A percentile compares a stretch with the other conserved stretches of the same genome.
phyloP scores from a whole-genome alignment of 257 asterid species.

The Jacaranda copaia region DNA sequence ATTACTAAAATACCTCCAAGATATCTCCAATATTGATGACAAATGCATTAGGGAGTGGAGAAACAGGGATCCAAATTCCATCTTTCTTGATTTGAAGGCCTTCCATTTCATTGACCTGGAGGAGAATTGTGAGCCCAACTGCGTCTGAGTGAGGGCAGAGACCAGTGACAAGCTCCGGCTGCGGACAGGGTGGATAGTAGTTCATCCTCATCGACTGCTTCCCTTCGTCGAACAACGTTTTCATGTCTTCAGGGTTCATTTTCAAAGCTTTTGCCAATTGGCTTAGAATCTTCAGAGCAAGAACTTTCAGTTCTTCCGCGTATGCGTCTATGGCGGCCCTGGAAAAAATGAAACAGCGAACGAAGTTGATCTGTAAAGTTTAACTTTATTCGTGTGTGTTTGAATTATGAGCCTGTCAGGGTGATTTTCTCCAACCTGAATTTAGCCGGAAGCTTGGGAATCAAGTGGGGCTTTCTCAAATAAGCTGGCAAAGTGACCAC shows the following conservation, averaged over 20 bases:
- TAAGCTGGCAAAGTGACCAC: constrained; percentile 43
- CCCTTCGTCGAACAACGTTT: constrained; percentile 42
- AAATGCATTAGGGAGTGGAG: constrained; percentile 55
- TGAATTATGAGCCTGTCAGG: background rate
- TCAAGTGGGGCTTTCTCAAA: constrained; percentile 54
- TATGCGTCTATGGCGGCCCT: constrained; percentile 66
- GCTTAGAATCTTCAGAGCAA: constrained; percentile 49
- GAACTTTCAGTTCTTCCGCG: constrained; percentile 42
- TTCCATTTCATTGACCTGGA: constrained; percentile 50
- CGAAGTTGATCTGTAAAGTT: background rate
- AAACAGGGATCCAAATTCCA: constrained; percentile 54
- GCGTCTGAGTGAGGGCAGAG: constrained; percentile 60
- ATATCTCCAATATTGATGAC: constrained; percentile 55
- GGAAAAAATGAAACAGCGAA: background rate
- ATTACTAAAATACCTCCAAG: constrained; percentile 44
- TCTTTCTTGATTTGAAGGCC: constrained; percentile 63
- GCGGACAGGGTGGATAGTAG: constrained; percentile 66
- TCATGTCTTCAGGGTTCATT: constrained; percentile 51
- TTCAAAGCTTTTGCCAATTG: constrained; percentile 51
- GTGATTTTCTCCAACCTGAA: constrained; percentile 48
- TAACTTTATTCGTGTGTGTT: no score
- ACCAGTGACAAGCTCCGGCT: constrained; percentile 61
- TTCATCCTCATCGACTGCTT: constrained; percentile 60
- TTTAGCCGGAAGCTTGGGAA: constrained; percentile 55
- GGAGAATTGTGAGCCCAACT: constrained; percentile 54